Evolutionary conservation across 805 yeast species (phyloP), one percentile per base, ranked within the genome.

Genomic region (Ascoidea tarda): DNA sequence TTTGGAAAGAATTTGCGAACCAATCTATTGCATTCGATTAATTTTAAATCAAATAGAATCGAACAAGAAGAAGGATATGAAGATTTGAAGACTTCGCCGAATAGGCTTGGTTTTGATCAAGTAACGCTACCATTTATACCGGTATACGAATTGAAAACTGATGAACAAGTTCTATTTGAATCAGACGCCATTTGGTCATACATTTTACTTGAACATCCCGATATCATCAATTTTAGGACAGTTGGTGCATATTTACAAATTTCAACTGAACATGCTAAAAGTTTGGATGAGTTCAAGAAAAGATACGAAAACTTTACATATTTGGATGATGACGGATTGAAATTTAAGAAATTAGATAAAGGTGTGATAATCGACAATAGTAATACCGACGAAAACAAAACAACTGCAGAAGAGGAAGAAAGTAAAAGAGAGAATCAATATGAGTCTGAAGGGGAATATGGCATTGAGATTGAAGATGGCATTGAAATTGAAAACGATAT

Each of bases 151-250:
- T 62, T 85, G 6, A 59, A 59, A 1, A 56, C 68, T 3, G 55
- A 63, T 12, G 61, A 69, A 28, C 74, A 79, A 55, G 66, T 87
- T 1, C 52, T 84, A 47, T 81, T 83, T 0, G 98, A 91, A 65
- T 79, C 91, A 0, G 74, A 79, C 54, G 97, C 97, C 0, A 54
- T 91, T 5, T 78, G 95, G 81, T 74, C 75, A 1, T 80, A 73
- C 59, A 67, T 78, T 12, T 54, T 78, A 31, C 63, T 74, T 21
- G 61, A 64, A 42, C 64, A 68, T 48, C 82, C 82, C 0, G 59
- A 65, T 0, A 65, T 69, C 32, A 65, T 84, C 8, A 72, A 68
- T 33, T 59, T 59, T 1, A 69, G 71, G 31, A 62, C 72, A 5
- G 68, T 81, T 14, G 75, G 78, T 44, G 68, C 81, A 5, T 82